phyloP scores from a whole-genome alignment of 164 flowering plant genomes.

The Hamamelis virginiana region DNA sequence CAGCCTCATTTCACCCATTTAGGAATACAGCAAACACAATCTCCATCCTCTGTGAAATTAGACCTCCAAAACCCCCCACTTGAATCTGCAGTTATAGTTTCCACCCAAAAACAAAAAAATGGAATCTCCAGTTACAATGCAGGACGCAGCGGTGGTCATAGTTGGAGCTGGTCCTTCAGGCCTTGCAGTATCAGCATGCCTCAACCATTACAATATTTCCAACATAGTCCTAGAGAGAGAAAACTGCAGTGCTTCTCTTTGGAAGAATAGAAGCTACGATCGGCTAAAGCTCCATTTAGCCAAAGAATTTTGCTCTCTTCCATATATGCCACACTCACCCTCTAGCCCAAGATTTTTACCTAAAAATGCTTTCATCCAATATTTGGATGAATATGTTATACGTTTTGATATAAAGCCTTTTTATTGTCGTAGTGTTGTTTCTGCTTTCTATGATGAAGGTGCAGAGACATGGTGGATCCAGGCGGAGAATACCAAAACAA shows the following conservation, averaged over 20 bases:
- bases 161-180: too few species aligned
- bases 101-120: too few species aligned
- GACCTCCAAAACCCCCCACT: too few species aligned
- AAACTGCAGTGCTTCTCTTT: slow-evolving; percentile 33
- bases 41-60: too few species aligned
- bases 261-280: slow-evolving; percentile 35
- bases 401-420: slow-evolving; percentile 20
- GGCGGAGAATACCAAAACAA: slow-evolving; percentile 7
- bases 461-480: slow-evolving; percentile 18
- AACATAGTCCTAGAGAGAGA: slow-evolving; percentile 34
- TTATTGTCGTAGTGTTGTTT: slow-evolving; percentile 15
- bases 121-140: too few species aligned
- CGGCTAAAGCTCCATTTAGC: slow-evolving; percentile 33
- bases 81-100: too few species aligned
- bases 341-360: slow-evolving; percentile 22
- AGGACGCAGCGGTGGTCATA: too few species aligned
- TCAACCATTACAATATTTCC: too few species aligned
- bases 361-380: slow-evolving; percentile 17
- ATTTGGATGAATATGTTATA: slow-evolving; percentile 26
- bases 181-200: too few species aligned
- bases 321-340: slow-evolving; percentile 20
- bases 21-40: too few species aligned
- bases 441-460: slow-evolving; percentile 1
- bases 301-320: slow-evolving; percentile 34
- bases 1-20: too few species aligned